Conservation (phyloP, 1,139 yeast species). For the Kodamaea ohmeri region DNA sequence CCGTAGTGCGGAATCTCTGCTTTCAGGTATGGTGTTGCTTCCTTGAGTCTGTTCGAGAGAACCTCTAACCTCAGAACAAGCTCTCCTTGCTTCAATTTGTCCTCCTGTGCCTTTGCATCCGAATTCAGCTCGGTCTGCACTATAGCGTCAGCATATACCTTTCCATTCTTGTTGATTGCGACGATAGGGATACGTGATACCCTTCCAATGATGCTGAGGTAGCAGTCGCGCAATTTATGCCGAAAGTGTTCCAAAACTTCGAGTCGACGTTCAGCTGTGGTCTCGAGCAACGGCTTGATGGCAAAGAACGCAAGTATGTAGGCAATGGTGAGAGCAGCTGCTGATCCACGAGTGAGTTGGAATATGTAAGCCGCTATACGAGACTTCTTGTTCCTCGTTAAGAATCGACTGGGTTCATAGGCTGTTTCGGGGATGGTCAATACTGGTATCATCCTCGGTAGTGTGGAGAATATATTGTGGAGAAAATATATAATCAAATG, state of each 20-base stretch:
- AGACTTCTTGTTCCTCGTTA: slow-evolving; percentile 23
- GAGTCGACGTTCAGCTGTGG: slow-evolving; percentile 28
- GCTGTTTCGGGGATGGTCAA: slow-evolving; percentile 46
- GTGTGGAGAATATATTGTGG: slow-evolving; percentile 4
- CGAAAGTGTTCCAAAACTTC: slow-evolving; percentile 38
- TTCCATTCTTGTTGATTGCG: slow-evolving; percentile 34
- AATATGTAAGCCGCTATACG: slow-evolving; percentile 29
- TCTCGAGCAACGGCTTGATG: slow-evolving; percentile 38
- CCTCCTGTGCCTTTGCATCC: slow-evolving; percentile 20
- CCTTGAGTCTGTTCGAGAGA: slow-evolving; percentile 23
- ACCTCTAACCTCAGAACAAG: slow-evolving; percentile 25
- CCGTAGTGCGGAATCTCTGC: slow-evolving; percentile 38
- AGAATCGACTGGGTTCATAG: slow-evolving; percentile 33
- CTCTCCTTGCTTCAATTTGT: slow-evolving; percentile 27
- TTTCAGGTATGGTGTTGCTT: slow-evolving; percentile 31
- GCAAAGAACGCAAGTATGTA: slow-evolving; percentile 35
- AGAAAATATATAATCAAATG: neutral
- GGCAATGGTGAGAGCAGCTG: slow-evolving; percentile 27
- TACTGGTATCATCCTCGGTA: slow-evolving; percentile 25
- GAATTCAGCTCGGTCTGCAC: slow-evolving; percentile 32
- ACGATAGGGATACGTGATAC: slow-evolving; percentile 44
- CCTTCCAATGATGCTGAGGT: slow-evolving; percentile 33
- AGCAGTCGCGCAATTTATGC: slow-evolving; percentile 35
- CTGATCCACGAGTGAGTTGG: slow-evolving; percentile 38
- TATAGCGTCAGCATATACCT: slow-evolving; percentile 39